These are phyloP conservation scores for Ceratocystis huliohia DNA, from an alignment of 2,329 filamentous ascomycete genomes.

Conservation along the genomic window DNA sequence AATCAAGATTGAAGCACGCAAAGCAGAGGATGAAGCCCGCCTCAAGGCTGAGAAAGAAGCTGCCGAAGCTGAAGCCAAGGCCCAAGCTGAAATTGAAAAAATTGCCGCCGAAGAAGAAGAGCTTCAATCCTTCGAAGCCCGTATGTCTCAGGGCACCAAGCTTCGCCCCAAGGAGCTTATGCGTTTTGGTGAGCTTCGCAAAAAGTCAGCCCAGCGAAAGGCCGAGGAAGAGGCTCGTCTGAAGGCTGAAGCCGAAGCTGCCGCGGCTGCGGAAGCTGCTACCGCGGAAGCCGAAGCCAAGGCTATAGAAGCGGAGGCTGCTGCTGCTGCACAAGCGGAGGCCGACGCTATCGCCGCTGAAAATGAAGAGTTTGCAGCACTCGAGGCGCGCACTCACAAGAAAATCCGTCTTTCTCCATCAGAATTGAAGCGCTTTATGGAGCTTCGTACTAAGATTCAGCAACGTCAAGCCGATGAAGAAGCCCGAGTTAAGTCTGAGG, in stretches of 20 bases:
- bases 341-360: constrained; percentile 9
- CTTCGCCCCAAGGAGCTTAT: not conserved
- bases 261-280: constrained; percentile 15
- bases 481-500: constrained; percentile 9
- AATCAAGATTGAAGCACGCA: constrained; percentile 10
- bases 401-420: constrained; percentile 6
- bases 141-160: not conserved
- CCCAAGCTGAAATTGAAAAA: constrained; percentile 26
- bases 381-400: not conserved
- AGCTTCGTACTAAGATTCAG: constrained; percentile 10
- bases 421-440: constrained; percentile 7
- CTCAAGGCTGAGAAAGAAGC: constrained; percentile 12
- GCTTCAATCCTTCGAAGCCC: not conserved
- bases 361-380: constrained; percentile 9
- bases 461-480: constrained; percentile 10
- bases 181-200: not conserved
- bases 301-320: not conserved
- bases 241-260: constrained; percentile 12
- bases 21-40: constrained; percentile 11
- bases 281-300: not conserved
- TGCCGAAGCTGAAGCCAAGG: constrained; percentile 10
- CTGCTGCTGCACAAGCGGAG: constrained; percentile 10
- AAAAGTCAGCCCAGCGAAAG: not conserved
- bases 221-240: constrained; percentile 9
- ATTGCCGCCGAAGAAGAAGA: constrained; percentile 22